Conservation (phyloP, 202 grass and related monocot species). For the Zoysia matrella region DNA sequence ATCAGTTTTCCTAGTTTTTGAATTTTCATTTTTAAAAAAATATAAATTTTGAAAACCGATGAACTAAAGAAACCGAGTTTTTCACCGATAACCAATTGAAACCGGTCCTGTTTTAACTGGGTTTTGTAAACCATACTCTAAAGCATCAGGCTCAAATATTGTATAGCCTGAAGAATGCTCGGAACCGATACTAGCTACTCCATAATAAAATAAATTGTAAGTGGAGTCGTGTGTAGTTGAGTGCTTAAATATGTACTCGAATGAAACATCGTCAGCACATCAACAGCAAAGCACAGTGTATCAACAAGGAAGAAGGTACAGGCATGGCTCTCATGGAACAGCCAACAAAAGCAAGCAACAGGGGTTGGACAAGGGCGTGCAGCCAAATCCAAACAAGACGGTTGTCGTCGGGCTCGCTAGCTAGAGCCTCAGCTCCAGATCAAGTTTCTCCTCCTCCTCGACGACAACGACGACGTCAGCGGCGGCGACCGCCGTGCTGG, state of each 20-base stretch:
- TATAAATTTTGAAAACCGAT: no score
- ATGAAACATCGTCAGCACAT: not conserved
- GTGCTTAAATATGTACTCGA: not conserved
- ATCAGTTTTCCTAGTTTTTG: no score
- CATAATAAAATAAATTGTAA: no score
- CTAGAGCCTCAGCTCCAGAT: conserved; percentile 10
- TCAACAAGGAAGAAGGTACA: not conserved
- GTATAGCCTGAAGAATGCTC: no score
- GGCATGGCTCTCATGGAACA: not conserved
- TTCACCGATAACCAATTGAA: no score
- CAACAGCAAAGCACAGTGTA: not conserved
- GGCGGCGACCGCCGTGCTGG: not conserved
- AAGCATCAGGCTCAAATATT: no score
- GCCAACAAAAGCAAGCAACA: not conserved
- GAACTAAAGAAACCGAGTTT: no score
- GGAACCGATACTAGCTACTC: no score
- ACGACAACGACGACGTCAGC: not conserved
- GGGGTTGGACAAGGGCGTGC: not conserved
- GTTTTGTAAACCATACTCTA: no score
- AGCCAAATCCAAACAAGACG: not conserved
- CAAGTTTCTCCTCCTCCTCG: not conserved
- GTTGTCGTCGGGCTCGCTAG: not conserved
- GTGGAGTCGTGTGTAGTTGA: no score
- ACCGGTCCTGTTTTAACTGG: no score
- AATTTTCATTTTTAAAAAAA: no score